A percentile compares a stretch with the other conserved stretches of the same genome.
Evolutionary conservation across 2,329 filamentous ascomycete genomes (phyloP).

Genomic region (Alternaria sp.): DNA sequence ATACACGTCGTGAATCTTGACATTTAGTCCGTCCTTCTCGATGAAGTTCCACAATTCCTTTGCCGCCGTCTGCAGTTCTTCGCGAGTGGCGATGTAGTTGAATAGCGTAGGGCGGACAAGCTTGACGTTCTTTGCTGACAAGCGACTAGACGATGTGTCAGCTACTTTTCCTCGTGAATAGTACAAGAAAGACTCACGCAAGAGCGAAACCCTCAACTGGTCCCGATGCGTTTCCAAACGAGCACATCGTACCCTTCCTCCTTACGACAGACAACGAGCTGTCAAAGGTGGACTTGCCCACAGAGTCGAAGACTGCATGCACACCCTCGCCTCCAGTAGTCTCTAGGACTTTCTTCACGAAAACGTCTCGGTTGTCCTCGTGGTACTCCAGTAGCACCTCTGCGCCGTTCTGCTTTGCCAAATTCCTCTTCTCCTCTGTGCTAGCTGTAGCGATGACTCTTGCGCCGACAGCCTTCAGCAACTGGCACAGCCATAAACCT

Average conservation of each 20-base stretch:
- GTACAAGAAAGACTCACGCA: constrained; percentile 56
- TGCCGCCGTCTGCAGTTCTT: constrained; percentile 74
- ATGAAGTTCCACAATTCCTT: constrained; percentile 77
- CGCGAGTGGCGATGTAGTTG: constrained; percentile 63
- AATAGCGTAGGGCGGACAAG: constrained; percentile 77
- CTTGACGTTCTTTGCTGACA: constrained; percentile 77
- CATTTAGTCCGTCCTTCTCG: constrained; percentile 70
- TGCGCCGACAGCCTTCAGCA: constrained; percentile 75
- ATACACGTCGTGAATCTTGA: constrained; percentile 78
- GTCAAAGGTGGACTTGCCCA: constrained; percentile 86
- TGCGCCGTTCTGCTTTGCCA: constrained; percentile 74
- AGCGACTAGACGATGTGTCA: constrained; percentile 43
- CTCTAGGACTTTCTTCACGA: constrained; percentile 62
- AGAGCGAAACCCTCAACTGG: constrained; percentile 73
- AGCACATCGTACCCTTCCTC: constrained; percentile 77
- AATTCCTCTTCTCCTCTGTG: constrained; percentile 71
- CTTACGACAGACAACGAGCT: constrained; percentile 74
- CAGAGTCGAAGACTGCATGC: constrained; percentile 81
- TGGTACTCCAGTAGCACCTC: constrained; percentile 74
- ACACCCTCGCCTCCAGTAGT: constrained; percentile 76
- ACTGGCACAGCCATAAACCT: constrained; percentile 71
- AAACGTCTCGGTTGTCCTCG: constrained; percentile 55
- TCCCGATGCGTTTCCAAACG: constrained; percentile 83
- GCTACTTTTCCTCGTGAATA: background rate
- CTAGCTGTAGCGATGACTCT: constrained; percentile 81